Evolutionary conservation across 768 basidiomycete species (phyloP), one percentile per base, ranked within the genome.

Genomic region (Serpula lacrymans): DNA sequence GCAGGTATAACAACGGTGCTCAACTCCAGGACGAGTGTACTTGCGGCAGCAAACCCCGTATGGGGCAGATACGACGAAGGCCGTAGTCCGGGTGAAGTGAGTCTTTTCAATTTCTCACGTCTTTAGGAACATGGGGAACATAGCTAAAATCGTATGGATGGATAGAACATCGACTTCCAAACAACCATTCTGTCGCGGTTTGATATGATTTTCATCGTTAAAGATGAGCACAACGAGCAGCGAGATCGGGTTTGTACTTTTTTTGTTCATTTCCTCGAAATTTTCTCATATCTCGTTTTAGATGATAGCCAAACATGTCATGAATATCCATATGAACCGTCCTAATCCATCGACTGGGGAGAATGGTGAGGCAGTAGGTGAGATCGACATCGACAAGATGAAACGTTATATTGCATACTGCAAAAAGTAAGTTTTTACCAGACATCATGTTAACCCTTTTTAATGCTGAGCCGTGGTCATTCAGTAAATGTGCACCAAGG

Each of bases 121-220:
- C 17, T 18, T 4, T 10, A 9, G 14, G 23, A 42, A 22, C 18
- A 7, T 6, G n/a, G 13, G 8, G 14, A 42, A 4, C 46, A 23
- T 30, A 29, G 23, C 14, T 34, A 22, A 10, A 34, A 14, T 24
- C n/a, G 35, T 34, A 23, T 25, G 17, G 37, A 17, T 4, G 12
- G 20, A 22, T 32, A 52, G 90, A 96, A 96, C 58, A 96, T 96
- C 49, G 94, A 96, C 59, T 94, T 96, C 62, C 93, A 96, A 67
- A 96, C 94, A 5, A 98, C 96, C 2, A 97, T 99, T 50, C 65
- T 99, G 58, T 97, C 94, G 34, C 87, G 96, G 42, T 99, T 99
- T 63, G 96, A 99, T 59, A 95, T 99, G 94, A 98, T 99, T 53
- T 99, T 98, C 70, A 95, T 99, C 49, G 87, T 99, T 45, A 91